Base-by-base conservation (phyloP, 176 grass and related monocot species). In the Musa itinerans region DNA sequence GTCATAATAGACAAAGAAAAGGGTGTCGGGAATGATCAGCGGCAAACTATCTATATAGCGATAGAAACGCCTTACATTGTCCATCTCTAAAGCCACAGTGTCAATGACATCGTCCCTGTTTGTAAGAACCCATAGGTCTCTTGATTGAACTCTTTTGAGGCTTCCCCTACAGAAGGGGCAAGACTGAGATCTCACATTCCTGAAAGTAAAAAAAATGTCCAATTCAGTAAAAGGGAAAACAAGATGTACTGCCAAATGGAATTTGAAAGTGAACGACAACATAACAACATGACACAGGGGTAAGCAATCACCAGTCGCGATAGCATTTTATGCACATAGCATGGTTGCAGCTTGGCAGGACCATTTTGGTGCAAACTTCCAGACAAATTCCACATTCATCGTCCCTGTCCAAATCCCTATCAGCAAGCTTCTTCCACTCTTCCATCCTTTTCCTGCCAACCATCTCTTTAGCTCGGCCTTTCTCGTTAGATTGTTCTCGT, bases 341-440 rank as follows among this genome's bases (percentile, higher is more conserved):
- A 66, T 89, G 90, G 62, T 75, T 92, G 90, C 90, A 92, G 85
- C 83, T 92, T 50, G 90, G 90, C 80, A 92, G 51, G 65, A 92
- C 90, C 77, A 92, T 83, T 84, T 92, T 92, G 77, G 77, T 87
- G 84, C 86, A 87, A 67, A 83, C 75, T 80, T 92, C 90, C 87
- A 92, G 78, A 82, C 90, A 92, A 72, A 92, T 92, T 65, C 90
- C 90, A 1, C 95, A 98, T 78, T 98, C 90, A 24, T 94, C 90
- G 63, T 98, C 95, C 78, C 88, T 87, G 72, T 98, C 90, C 1
- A 72, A 81, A 58, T 98, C 90, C 76, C 80, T 87, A 53, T 93
- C 94, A 20, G 86, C 91, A 17, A 89, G 76, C 21, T 74, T 74
- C 63, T 22, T 79, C 27, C 24, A 83, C 55, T 87, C 83, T 0